phyloP scores from a whole-genome alignment of 345 rosid genomes.

The Citrus inodora region DNA sequence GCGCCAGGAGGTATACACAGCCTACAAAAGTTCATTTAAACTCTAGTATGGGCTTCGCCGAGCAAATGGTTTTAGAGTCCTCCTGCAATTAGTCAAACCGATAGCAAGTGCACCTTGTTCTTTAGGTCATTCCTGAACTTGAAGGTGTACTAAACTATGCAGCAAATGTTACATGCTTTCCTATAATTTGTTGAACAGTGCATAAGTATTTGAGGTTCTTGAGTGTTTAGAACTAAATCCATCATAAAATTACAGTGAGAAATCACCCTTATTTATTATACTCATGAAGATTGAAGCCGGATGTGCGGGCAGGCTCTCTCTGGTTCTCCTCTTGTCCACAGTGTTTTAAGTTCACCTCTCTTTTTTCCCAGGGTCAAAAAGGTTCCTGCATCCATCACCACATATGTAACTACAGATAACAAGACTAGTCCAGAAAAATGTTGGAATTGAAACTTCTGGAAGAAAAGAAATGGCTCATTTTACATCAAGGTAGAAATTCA shows the following conservation, averaged over 20 bases:
- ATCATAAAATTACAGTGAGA: slow-evolving; percentile 7
- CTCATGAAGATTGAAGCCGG: slow-evolving; percentile 42
- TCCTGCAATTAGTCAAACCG: not conserved
- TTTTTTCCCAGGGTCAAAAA: slow-evolving; percentile 63
- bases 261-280: not conserved
- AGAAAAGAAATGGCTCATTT: not conserved
- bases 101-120: not conserved
- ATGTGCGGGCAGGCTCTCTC: slow-evolving; percentile 71
- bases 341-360: slow-evolving; percentile 76
- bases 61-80: not conserved
- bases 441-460: not conserved
- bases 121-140: not conserved
- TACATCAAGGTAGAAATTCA: not conserved
- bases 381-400: slow-evolving; percentile 49
- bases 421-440: not conserved
- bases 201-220: not conserved
- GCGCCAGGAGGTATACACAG: not conserved
- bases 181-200: not conserved
- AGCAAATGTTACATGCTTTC: not conserved
- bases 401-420: not conserved
- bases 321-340: slow-evolving; percentile 86
- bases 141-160: not conserved
- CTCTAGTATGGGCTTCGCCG: not conserved
- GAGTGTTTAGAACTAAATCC: not conserved
- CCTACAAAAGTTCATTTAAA: not conserved